Percentiles rank a stretch among this genome's conserved stretches.
Evolutionary conservation across 306 rosid genomes (phyloP).

Genomic region (Nissolia schottii): DNA sequence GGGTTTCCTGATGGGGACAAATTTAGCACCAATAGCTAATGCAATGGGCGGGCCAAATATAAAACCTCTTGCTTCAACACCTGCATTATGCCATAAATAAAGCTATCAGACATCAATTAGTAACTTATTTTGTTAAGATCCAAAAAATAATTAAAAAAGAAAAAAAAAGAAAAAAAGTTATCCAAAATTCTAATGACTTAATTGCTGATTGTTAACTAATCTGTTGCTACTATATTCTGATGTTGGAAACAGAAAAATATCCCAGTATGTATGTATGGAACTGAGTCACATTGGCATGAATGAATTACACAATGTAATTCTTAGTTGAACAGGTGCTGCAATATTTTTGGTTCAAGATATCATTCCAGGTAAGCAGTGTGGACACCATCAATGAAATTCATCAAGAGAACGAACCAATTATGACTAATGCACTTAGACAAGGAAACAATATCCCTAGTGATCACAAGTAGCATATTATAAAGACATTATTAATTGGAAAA

Average conservation of each 20-base stretch:
- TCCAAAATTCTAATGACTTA: constrained; percentile 2
- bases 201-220: not conserved
- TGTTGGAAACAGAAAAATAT: not conserved
- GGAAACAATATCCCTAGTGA: not conserved
- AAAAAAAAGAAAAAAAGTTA: not conserved
- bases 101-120: constrained; percentile 8
- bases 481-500: no score
- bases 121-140: not conserved
- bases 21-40: constrained; percentile 92
- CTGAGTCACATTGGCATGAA: not conserved
- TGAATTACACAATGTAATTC: not conserved
- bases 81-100: constrained; percentile 35
- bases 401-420: not conserved
- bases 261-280: not conserved
- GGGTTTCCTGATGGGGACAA: constrained; percentile 98
- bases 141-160: not conserved
- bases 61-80: constrained; percentile 96
- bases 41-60: constrained; percentile 99
- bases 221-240: not conserved
- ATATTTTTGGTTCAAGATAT: not conserved
- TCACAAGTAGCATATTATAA: not conserved
- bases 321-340: not conserved
- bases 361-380: not conserved
- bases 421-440: not conserved
- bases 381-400: not conserved